These are phyloP conservation scores for Stagonosporopsis rhizophila DNA, from an alignment of 2,329 filamentous ascomycete genomes.

Conservation along the genomic window DNA sequence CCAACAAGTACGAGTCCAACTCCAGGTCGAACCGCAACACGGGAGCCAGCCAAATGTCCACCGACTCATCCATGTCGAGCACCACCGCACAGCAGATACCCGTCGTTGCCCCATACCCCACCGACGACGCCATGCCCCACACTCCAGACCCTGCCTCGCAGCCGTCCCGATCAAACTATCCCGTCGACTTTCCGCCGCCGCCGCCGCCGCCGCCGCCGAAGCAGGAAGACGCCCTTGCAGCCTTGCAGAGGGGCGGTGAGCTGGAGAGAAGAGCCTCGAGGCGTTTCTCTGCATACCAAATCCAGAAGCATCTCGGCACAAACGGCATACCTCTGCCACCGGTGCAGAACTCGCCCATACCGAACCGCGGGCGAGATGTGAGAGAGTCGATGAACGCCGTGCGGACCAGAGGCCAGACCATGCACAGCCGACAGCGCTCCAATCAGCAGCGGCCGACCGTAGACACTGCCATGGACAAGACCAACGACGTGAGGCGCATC, in stretches of 20 bases:
- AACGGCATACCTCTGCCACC: slow-evolving; percentile 86
- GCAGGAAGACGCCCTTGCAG: slow-evolving; percentile 87
- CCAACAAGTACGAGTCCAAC: slow-evolving; percentile 52
- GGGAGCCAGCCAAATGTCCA: slow-evolving; percentile 41
- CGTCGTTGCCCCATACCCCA: slow-evolving; percentile 74
- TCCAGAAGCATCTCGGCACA: slow-evolving; percentile 89
- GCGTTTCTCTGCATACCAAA: slow-evolving; percentile 95
- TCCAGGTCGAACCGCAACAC: slow-evolving; percentile 44
- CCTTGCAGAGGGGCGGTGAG: slow-evolving; percentile 89
- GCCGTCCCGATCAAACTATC: slow-evolving; percentile 50
- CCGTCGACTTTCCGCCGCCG: slow-evolving; percentile 71
- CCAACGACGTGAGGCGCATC: slow-evolving; percentile 58
- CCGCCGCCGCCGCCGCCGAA: slow-evolving; percentile 82
- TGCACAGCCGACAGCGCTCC: slow-evolving; percentile 61
- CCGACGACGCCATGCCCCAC: slow-evolving; percentile 61
- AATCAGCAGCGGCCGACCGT: slow-evolving; percentile 54
- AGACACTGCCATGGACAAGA: slow-evolving; percentile 69
- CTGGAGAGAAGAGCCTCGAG: slow-evolving; percentile 90
- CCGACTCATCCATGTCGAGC: slow-evolving; percentile 73
- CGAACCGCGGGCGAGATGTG: slow-evolving; percentile 83
- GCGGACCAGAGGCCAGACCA: slow-evolving; percentile 63
- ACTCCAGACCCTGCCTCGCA: slow-evolving; percentile 39
- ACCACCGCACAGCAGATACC: slow-evolving; percentile 78
- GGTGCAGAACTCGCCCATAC: slow-evolving; percentile 77
- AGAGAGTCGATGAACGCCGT: slow-evolving; percentile 83